A percentile compares a stretch with the other conserved stretches of the same genome.
These are phyloP conservation scores for Ganoderma leucocontextum DNA, from an alignment of 1,284 basidiomycete species.

Conservation along the genomic window DNA sequence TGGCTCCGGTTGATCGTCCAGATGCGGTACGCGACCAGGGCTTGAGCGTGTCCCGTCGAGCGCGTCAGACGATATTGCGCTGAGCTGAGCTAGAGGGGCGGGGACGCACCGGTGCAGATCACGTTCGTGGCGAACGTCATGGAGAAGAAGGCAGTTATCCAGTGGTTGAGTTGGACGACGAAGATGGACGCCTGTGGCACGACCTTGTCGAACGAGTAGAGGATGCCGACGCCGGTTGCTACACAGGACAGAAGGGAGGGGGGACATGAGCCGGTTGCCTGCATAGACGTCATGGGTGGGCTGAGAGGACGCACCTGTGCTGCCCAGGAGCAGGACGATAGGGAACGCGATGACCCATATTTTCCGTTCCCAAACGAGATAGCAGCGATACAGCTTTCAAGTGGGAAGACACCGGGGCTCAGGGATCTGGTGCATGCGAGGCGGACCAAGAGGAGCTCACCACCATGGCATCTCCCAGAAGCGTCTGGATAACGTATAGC, in stretches of 20 bases:
- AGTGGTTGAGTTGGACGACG: constrained; percentile 36
- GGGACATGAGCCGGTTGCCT: neutral
- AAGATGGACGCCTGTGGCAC: constrained; percentile 35
- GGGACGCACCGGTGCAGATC: constrained; percentile 39
- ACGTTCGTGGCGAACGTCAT: constrained; percentile 47
- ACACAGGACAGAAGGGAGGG: neutral
- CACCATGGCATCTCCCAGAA: constrained; percentile 29
- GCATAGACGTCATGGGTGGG: neutral
- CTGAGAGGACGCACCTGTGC: constrained; percentile 18
- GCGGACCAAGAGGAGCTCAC: constrained; percentile 14
- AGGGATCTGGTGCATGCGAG: neutral
- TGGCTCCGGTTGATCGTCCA: constrained; percentile 43
- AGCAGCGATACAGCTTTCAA: constrained; percentile 25
- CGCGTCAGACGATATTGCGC: neutral
- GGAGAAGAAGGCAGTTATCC: constrained; percentile 47
- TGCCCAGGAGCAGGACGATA: constrained; percentile 23
- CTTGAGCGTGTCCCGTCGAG: constrained; percentile 1
- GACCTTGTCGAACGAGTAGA: constrained; percentile 26
- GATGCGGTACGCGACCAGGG: constrained; percentile 42
- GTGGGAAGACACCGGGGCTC: neutral
- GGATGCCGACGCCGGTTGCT: constrained; percentile 27
- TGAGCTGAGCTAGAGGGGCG: neutral
- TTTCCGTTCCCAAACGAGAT: constrained; percentile 27
- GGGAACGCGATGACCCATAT: constrained; percentile 23
- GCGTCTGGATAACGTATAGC: constrained; percentile 35